Conservation (phyloP, 164 flowering plant genomes). For the Dillenia turbinata region DNA sequence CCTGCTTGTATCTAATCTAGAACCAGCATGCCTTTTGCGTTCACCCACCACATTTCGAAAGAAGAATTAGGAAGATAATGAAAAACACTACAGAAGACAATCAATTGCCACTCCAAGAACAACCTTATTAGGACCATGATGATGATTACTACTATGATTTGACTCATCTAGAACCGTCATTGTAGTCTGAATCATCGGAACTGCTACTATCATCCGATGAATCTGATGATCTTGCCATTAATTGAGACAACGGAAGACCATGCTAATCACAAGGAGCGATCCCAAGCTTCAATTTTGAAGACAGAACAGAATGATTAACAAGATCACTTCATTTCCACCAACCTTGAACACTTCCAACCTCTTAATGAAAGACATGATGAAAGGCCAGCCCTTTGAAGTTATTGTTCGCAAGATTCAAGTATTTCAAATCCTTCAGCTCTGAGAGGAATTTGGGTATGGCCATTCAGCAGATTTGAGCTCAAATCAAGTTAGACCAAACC, state of each 20-base stretch:
- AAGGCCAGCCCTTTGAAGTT: slow-evolving; percentile 82
- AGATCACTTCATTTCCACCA: slow-evolving; percentile 61
- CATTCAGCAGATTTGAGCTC: slow-evolving; percentile 82
- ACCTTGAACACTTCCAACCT: slow-evolving; percentile 62
- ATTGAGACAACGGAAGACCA: slow-evolving; percentile 74
- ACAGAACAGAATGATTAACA: slow-evolving; percentile 67
- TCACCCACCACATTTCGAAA: slow-evolving; percentile 72
- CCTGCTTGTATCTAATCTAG: slow-evolving; percentile 2
- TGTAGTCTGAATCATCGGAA: slow-evolving; percentile 22
- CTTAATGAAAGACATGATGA: slow-evolving; percentile 62
- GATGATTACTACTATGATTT: slow-evolving; percentile 22
- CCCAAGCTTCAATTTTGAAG: slow-evolving; percentile 79
- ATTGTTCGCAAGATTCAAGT: slow-evolving; percentile 76
- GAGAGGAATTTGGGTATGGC: slow-evolving; percentile 68
- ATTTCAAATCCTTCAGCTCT: slow-evolving; percentile 54
- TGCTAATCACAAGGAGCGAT: slow-evolving; percentile 84
- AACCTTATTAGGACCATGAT: slow-evolving; percentile 78
- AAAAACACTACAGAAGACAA: slow-evolving; percentile 76
- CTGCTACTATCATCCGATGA: slow-evolving; percentile 18
- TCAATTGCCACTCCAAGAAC: slow-evolving; percentile 94
- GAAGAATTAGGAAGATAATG: slow-evolving; percentile 67
- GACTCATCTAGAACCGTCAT: slow-evolving; percentile 11
- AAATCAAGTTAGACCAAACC: slow-evolving; percentile 67
- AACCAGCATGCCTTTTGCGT: neutral
- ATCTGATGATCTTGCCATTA: slow-evolving; percentile 37